Conservation (phyloP, 2,329 filamentous ascomycete genomes). For the Penicillium concentricum region DNA sequence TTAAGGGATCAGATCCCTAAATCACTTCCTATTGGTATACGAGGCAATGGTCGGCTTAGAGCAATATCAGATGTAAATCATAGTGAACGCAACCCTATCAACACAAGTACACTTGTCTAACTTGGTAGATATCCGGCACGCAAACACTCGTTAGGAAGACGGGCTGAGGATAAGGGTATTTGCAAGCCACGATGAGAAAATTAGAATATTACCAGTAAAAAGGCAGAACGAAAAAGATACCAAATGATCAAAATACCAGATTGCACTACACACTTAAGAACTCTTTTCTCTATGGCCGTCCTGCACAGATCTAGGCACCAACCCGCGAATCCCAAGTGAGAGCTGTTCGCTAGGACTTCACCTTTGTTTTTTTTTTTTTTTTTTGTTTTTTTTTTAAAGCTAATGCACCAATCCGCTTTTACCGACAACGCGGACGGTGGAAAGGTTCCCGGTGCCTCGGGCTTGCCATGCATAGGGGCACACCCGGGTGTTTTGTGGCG, state of each 20-base stretch:
- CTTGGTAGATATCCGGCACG: conserved; percentile 1
- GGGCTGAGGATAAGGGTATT: conserved; percentile 3
- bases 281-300: not conserved
- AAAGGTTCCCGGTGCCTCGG: not conserved
- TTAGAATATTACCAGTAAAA: no score
- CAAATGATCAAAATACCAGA: not conserved
- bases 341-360: not conserved
- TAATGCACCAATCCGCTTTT: not conserved
- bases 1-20: conserved; percentile 3
- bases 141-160: not conserved
- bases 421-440: not conserved
- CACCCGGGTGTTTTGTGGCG: not conserved
- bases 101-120: not conserved
- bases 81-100: not conserved
- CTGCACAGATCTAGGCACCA: not conserved
- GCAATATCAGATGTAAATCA: not conserved
- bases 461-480: not conserved
- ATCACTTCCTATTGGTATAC: not conserved
- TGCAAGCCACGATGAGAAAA: not conserved
- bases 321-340: no score
- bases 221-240: not conserved
- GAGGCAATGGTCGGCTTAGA: not conserved
- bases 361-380: no score
- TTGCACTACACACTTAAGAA: not conserved
- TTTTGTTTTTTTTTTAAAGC: not conserved